These are phyloP conservation scores for Fraxinus baroniana DNA, from an alignment of 305 asterid species.

Conservation along the genomic window DNA sequence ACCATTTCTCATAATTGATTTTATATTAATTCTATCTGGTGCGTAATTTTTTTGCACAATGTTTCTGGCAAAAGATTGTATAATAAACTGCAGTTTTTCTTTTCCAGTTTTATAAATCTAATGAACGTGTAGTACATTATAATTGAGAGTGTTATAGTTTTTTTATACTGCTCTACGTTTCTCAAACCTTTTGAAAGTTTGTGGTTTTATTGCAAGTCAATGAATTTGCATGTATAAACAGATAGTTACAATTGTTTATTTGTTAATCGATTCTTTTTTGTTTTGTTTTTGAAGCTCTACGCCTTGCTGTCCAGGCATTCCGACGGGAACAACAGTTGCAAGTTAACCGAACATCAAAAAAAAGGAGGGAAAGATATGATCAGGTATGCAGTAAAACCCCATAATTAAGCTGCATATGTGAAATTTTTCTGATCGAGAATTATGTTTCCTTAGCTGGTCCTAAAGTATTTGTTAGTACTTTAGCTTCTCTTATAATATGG, in stretches of 20 bases:
- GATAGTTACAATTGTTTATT: neutral
- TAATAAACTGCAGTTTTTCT: neutral
- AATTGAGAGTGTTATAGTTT: constrained; percentile 7
- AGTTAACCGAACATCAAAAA: constrained; percentile 50
- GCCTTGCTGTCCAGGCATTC: constrained; percentile 83
- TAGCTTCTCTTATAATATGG: neutral
- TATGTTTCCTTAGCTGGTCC: constrained; percentile 8
- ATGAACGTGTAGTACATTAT: neutral
- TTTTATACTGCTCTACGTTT: neutral
- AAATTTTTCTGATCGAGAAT: neutral
- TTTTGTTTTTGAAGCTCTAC: constrained; percentile 62
- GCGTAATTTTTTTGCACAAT: neutral
- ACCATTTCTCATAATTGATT: neutral
- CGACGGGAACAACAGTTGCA: constrained; percentile 76
- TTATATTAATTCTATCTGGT: neutral
- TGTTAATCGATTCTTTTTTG: constrained; percentile 12
- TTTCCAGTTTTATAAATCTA: neutral
- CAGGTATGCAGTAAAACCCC: constrained; percentile 45
- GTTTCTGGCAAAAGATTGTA: constrained; percentile 6
- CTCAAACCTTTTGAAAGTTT: constrained; percentile 5
- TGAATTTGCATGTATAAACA: constrained; percentile 4
- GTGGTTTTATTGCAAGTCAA: neutral
- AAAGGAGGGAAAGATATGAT: constrained; percentile 70
- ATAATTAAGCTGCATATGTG: neutral
- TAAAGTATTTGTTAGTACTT: neutral